Evolutionary conservation across 2,329 filamentous ascomycete genomes (phyloP).

Genomic region (Ophiocordyceps camponoti-rufipedis): DNA sequence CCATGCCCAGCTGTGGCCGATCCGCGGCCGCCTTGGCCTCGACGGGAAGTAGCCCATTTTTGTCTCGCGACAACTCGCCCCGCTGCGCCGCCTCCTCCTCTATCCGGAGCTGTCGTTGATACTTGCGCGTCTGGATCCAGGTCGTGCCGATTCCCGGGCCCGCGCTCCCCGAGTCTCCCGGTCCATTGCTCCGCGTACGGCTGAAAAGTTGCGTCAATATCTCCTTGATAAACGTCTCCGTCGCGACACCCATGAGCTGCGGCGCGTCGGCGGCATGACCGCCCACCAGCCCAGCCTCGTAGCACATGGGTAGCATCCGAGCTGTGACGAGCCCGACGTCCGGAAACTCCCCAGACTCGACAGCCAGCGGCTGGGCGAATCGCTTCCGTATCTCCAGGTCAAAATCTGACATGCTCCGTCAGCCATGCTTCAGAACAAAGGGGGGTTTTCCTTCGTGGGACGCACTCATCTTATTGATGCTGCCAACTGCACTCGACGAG

Average conservation of each 20-base stretch:
- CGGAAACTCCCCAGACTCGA: constrained; percentile 53
- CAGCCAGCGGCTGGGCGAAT: constrained; percentile 42
- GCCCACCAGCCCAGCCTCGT: constrained; percentile 41
- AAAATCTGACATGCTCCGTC: constrained; percentile 27
- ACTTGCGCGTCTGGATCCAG: constrained; percentile 66
- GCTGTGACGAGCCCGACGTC: constrained; percentile 44
- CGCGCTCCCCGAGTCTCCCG: constrained; percentile 40
- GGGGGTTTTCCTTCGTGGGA: constrained; percentile 1
- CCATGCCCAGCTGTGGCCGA: constrained; percentile 54
- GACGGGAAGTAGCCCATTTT: constrained; percentile 59
- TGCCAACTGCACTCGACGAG: constrained; percentile 47
- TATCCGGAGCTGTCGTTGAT: constrained; percentile 51
- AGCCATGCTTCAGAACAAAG: constrained; percentile 2
- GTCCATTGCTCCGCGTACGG: constrained; percentile 45
- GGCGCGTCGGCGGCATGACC: constrained; percentile 43
- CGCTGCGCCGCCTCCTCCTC: constrained; percentile 58
- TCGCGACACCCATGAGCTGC: constrained; percentile 45
- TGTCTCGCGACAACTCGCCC: constrained; percentile 59
- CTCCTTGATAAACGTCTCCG: constrained; percentile 51
- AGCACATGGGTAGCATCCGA: constrained; percentile 51
- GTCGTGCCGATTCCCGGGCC: constrained; percentile 46
- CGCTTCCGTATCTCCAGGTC: constrained; percentile 50
- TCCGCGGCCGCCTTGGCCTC: constrained; percentile 62
- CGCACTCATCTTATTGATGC: constrained; percentile 67
- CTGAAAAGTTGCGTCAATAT: constrained; percentile 43